A percentile compares a stretch with the other conserved stretches of the same genome.
Evolutionary conservation across 257 asterid species (phyloP).

Genomic region (Solanum clarkiae): DNA sequence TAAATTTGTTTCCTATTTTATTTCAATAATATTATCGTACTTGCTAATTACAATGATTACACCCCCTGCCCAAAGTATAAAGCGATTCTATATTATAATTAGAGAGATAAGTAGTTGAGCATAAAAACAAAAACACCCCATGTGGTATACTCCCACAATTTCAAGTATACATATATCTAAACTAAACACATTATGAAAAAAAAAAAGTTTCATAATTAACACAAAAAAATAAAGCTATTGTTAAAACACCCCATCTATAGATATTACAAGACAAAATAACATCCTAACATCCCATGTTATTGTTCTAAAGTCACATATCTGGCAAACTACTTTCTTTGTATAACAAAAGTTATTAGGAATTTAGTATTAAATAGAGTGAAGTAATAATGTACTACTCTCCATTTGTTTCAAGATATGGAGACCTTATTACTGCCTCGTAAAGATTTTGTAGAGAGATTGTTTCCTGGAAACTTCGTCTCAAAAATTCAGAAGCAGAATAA

Average conservation of each 20-base stretch:
- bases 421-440: too few species aligned
- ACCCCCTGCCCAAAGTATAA: neutral
- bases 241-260: neutral
- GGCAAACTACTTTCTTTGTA: neutral
- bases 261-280: conserved; percentile 3
- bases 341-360: neutral
- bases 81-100: neutral
- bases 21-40: neutral
- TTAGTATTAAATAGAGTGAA: neutral
- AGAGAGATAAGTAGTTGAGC: neutral
- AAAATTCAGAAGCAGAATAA: too few species aligned
- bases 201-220: neutral
- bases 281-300: conserved; percentile 1
- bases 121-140: conserved; percentile 25
- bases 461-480: too few species aligned
- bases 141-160: conserved; percentile 17
- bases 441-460: too few species aligned
- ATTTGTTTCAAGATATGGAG: too few species aligned
- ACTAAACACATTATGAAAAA: neutral
- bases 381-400: neutral
- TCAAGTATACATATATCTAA: neutral
- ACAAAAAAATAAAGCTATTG: neutral
- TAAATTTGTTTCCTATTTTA: neutral
- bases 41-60: conserved; percentile 1
- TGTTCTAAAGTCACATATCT: neutral